Percentiles rank a stretch among this genome's conserved stretches.
phyloP scores from a whole-genome alignment of 2,329 filamentous ascomycete genomes.

The Colletotrichum melonis region DNA sequence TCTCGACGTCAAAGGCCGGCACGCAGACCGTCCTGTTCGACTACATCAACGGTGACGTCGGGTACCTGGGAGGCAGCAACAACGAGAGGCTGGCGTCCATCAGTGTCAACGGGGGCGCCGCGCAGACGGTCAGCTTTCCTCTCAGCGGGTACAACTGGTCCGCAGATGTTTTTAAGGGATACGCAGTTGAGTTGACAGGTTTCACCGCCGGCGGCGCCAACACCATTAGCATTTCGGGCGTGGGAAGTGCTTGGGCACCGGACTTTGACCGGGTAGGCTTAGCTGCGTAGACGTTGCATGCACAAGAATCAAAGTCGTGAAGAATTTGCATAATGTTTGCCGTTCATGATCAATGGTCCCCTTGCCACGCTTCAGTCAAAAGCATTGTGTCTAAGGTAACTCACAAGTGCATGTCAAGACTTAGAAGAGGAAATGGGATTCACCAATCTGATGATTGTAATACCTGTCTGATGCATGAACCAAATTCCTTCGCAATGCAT shows the following conservation, averaged over 20 bases:
- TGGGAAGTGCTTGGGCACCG: background rate
- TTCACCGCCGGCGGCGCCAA: background rate
- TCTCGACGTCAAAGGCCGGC: background rate
- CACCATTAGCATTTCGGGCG: slow-evolving; percentile 11
- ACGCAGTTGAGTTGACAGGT: background rate
- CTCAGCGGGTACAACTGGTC: background rate
- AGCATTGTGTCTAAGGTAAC: too few species aligned
- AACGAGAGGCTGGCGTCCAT: background rate
- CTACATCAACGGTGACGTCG: background rate
- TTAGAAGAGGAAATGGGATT: too few species aligned
- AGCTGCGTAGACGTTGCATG: background rate
- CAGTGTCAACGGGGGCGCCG: background rate
- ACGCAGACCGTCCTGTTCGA: background rate
- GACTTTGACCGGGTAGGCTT: slow-evolving; percentile 6
- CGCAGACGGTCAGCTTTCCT: background rate
- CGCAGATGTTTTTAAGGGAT: background rate
- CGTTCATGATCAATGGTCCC: background rate
- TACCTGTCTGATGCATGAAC: too few species aligned
- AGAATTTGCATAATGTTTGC: background rate
- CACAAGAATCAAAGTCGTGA: background rate
- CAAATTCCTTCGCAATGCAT: too few species aligned
- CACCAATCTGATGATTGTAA: too few species aligned
- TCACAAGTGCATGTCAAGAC: too few species aligned
- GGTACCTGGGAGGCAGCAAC: background rate
- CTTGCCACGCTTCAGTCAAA: background rate